A percentile compares a stretch with the other conserved stretches of the same genome.
These are phyloP conservation scores for Leishmania turanica DNA, from an alignment of 208 protist genomes.

Conservation along the genomic window DNA sequence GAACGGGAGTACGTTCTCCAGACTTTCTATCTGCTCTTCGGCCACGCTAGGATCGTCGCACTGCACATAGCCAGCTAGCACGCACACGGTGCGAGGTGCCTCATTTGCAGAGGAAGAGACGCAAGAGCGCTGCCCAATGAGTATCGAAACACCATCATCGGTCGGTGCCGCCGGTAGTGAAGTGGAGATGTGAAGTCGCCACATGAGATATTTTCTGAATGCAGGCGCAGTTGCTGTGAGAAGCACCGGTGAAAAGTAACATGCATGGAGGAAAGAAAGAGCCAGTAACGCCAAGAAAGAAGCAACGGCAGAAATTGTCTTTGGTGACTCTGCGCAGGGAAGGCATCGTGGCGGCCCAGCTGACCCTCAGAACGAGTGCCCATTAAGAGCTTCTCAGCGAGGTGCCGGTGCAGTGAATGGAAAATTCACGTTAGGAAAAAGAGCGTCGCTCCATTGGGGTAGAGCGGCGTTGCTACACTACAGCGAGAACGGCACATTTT, in stretches of 20 bases:
- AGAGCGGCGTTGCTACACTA: no score
- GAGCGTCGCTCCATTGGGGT: not conserved
- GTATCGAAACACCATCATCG: constrained; percentile 12
- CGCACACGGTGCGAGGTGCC: constrained; percentile 1
- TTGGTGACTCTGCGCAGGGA: not conserved
- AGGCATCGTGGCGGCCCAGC: not conserved
- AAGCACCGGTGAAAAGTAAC: constrained; percentile 1
- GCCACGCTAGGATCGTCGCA: constrained; percentile 50
- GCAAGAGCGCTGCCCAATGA: constrained; percentile 29
- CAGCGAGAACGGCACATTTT: not conserved
- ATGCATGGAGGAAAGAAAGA: constrained; percentile 4
- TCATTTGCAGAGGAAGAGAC: not conserved
- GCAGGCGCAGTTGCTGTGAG: not conserved
- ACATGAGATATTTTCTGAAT: constrained; percentile 11
- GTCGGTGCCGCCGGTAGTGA: not conserved
- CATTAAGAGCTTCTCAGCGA: not conserved
- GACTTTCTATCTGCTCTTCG: constrained; percentile 71
- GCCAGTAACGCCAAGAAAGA: not conserved
- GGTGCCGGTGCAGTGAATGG: not conserved
- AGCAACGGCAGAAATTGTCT: not conserved
- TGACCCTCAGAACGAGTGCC: not conserved
- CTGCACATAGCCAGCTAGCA: constrained; percentile 44
- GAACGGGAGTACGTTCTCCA: constrained; percentile 67
- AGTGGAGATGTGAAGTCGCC: constrained; percentile 10
- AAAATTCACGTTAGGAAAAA: not conserved